Evolutionary conservation across 495 filamentous ascomycete genomes (phyloP).

Genomic region (Pseudevernia furfuracea): DNA sequence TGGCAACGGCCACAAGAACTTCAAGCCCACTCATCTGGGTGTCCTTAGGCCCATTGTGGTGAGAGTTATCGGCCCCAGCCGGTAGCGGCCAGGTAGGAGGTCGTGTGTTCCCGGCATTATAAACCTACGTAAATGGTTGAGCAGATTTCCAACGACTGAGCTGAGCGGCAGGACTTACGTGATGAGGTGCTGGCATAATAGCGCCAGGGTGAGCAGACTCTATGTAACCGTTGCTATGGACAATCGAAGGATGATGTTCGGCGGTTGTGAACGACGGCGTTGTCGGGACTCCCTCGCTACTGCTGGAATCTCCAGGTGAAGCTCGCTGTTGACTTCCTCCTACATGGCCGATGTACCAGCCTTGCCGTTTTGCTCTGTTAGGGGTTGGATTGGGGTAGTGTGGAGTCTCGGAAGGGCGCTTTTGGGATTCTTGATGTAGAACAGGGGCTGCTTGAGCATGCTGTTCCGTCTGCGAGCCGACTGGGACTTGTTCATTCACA

Average conservation of each 20-base stretch:
- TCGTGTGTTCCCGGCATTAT: constrained; percentile 29
- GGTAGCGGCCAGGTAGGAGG: constrained; percentile 26
- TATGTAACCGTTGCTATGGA: constrained; percentile 55
- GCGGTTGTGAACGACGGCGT: constrained; percentile 55
- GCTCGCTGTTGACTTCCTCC: constrained; percentile 38
- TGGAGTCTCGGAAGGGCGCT: constrained; percentile 16
- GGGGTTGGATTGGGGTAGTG: constrained; percentile 42
- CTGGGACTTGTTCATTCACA: constrained; percentile 27
- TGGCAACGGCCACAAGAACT: constrained; percentile 82
- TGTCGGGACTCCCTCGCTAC: constrained; percentile 56
- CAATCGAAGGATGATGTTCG: constrained; percentile 58
- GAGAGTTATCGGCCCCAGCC: constrained; percentile 5
- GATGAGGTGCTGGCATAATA: constrained; percentile 37
- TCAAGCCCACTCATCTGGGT: constrained; percentile 65
- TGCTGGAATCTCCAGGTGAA: constrained; percentile 65
- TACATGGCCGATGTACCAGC: constrained; percentile 60
- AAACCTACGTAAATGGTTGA: not conserved
- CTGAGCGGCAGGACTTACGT: constrained; percentile 29
- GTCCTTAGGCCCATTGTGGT: constrained; percentile 26
- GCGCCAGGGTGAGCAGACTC: constrained; percentile 44
- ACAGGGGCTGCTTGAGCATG: constrained; percentile 23
- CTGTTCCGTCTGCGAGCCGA: constrained; percentile 34
- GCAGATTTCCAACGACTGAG: not conserved
- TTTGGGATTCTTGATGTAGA: constrained; percentile 22
- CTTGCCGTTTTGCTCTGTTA: constrained; percentile 56